Evolutionary conservation across 2,329 filamentous ascomycete species (phyloP), one percentile per base, ranked within the genome.

Genomic region (Scopulariopsis brevicaulis): DNA sequence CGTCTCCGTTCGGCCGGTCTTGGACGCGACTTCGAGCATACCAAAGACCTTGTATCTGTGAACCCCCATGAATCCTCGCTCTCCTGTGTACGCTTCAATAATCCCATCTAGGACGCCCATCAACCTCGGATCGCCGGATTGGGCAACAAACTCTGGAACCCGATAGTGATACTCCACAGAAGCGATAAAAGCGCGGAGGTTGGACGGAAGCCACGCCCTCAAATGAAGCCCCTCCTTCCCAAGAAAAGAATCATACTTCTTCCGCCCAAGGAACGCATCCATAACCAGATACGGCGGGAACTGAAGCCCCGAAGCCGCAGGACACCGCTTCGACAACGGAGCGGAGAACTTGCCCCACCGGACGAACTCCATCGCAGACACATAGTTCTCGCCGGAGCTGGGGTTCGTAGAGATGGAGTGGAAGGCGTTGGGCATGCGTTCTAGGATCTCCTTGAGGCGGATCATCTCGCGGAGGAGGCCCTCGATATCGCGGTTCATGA

Each of bases 11-110:
- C 78, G 71, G 2, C 78, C 78, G 0, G 76, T 78, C 64, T 81
- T 81, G 48, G 72, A 74, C 1, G 78, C 78, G 15, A 80, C 74
- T 59, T 81, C 78, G 0, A 81, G 72, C 32, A 81, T 77, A 1
- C 78, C 79, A 61, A 79, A 81, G 4, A 81, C 78, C 63, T 81
- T 81, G 64, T 81, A 80, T n/a, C 78, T 68, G 62, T 82, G 78
- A 0, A 74, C 76, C 5, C 79, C 78, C 78, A 81, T 79, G 63
- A 81, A 81, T 0, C 79, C 78, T 22, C 78, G 70, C 61, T 81
- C 78, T 0, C 78, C 79, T 0, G 77, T 76, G 60, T 81, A 82
- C 0, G 78, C 77, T 62, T 81, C 79, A 1, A 81, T 72, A 2
- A 81, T 79, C 0, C 78, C 78, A 59, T 81, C 78, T 1, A 81